Percentiles rank a stretch among this genome's conserved stretches.
These are phyloP conservation scores for Skeletonema potamos DNA, from an alignment of 108 stramenopile genomes.

Conservation along the genomic window DNA sequence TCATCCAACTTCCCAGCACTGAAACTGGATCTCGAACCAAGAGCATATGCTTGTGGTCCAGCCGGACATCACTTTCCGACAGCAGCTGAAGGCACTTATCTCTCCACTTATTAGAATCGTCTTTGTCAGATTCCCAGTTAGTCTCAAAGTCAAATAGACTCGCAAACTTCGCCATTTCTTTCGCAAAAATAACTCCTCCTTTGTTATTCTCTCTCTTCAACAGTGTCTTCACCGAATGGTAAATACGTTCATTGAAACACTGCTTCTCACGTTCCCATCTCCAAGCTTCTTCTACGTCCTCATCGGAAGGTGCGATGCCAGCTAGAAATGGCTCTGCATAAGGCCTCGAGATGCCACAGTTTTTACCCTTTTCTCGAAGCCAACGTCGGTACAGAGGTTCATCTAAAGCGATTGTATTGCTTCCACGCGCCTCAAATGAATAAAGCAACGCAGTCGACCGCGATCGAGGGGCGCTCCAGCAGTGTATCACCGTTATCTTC, in stretches of 20 bases:
- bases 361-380: constrained; percentile 49
- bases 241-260: constrained; percentile 57
- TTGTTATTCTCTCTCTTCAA: constrained; percentile 6
- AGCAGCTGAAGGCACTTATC: constrained; percentile 6
- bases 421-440: constrained; percentile 74
- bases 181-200: constrained; percentile 69
- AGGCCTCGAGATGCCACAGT: constrained; percentile 56
- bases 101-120: constrained; percentile 20
- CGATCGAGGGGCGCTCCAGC: constrained; percentile 91
- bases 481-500: constrained; percentile 78
- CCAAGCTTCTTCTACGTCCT: constrained; percentile 25
- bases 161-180: constrained; percentile 93
- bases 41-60: constrained; percentile 70
- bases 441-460: constrained; percentile 92
- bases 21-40: constrained; percentile 68
- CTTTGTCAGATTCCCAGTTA: constrained; percentile 39
- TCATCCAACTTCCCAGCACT: constrained; percentile 71
- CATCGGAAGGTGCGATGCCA: constrained; percentile 48
- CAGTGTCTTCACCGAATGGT: constrained; percentile 43
- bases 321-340: constrained; percentile 65
- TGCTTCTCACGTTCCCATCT: constrained; percentile 55
- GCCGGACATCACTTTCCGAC: constrained; percentile 13
- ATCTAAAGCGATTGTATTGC: constrained; percentile 73
- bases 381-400: constrained; percentile 90
- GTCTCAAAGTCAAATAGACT: constrained; percentile 66